phyloP scores from a whole-genome alignment of 78 protist genomes.

The Monocercomonoides exilis region DNA sequence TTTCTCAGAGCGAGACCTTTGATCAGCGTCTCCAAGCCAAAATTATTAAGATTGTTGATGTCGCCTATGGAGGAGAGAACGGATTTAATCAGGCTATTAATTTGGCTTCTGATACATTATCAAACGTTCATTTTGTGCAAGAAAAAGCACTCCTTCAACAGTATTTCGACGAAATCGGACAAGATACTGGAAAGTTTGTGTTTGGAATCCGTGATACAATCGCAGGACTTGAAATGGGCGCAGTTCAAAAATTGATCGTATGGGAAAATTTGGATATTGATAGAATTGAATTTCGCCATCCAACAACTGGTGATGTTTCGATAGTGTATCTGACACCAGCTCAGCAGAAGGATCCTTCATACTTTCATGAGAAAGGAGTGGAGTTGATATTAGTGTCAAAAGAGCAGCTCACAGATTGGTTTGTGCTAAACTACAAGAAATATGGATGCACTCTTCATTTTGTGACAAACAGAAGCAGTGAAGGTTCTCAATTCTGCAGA shows the following conservation, averaged over 20 bases:
- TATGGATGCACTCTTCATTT: slow-evolving; percentile 87
- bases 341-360: slow-evolving; percentile 39
- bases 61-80: slow-evolving; percentile 76
- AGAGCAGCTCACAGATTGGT: slow-evolving; percentile 82
- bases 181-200: slow-evolving; percentile 88
- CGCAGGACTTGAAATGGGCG: slow-evolving; percentile 83
- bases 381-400: slow-evolving; percentile 65
- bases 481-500: slow-evolving; percentile 93
- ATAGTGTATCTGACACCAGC: slow-evolving; percentile 47
- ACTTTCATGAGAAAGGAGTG: slow-evolving; percentile 35
- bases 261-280: slow-evolving; percentile 73
- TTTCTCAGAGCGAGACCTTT: slow-evolving; percentile 73
- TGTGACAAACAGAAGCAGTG: slow-evolving; percentile 88
- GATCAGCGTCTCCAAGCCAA: slow-evolving; percentile 83
- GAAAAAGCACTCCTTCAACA: slow-evolving; percentile 90
- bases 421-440: slow-evolving; percentile 79
- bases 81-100: slow-evolving; percentile 99
- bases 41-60: slow-evolving; percentile 64
- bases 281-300: slow-evolving; percentile 44
- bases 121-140: slow-evolving; percentile 86
- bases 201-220: slow-evolving; percentile 90
- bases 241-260: slow-evolving; percentile 75
- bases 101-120: slow-evolving; percentile 71
- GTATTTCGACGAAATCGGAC: slow-evolving; percentile 92
- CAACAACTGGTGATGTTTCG: slow-evolving; percentile 16